phyloP scores from a whole-genome alignment of 768 basidiomycete genomes.

The Pleurotus citrinopileatus region DNA sequence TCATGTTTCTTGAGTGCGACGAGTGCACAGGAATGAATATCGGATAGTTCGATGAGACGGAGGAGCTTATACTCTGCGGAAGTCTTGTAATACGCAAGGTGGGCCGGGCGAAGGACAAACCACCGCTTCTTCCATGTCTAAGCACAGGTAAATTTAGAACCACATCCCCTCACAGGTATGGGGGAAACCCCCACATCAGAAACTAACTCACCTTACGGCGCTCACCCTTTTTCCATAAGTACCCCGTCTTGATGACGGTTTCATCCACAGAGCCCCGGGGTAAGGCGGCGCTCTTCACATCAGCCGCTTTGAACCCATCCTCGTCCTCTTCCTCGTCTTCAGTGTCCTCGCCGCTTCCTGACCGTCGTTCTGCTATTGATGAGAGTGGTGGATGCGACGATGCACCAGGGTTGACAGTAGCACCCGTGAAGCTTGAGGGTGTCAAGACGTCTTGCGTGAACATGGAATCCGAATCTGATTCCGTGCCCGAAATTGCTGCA shows the following conservation, averaged over 20 bases:
- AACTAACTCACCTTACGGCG: constrained; percentile 83
- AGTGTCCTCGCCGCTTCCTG: constrained; percentile 72
- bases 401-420: constrained; percentile 14
- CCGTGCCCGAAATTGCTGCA: constrained; percentile 60
- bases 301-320: constrained; percentile 61
- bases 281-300: constrained; percentile 33
- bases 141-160: constrained; percentile 10
- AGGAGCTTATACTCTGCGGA: constrained; percentile 92
- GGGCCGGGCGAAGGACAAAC: constrained; percentile 92
- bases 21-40: constrained; percentile 87
- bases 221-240: constrained; percentile 98
- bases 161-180: constrained; percentile 1
- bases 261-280: constrained; percentile 55
- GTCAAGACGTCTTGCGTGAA: constrained; percentile 50
- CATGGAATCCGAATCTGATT: constrained; percentile 84
- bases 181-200: neutral
- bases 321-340: constrained; percentile 71
- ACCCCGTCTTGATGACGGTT: constrained; percentile 84
- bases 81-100: constrained; percentile 96
- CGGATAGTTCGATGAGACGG: constrained; percentile 79
- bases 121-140: constrained; percentile 99
- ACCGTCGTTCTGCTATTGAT: constrained; percentile 74
- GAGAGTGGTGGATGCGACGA: constrained; percentile 41
- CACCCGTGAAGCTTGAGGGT: constrained; percentile 31
- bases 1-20: constrained; percentile 87